phyloP scores from a whole-genome alignment of 208 protist genomes.

The Trypanosomatidae sp. region DNA sequence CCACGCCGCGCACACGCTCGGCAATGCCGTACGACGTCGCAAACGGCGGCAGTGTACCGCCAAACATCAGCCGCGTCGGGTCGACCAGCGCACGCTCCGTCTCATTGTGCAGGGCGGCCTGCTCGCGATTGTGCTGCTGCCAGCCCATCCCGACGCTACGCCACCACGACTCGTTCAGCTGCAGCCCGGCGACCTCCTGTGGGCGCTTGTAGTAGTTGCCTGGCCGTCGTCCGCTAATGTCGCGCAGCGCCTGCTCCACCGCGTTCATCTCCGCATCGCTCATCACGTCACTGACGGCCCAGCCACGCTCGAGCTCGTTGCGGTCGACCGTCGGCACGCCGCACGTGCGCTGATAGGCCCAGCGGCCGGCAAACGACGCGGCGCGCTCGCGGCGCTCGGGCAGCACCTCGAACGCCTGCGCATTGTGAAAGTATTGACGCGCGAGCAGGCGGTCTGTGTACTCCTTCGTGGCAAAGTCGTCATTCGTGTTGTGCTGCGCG shows the following conservation, averaged over 20 bases:
- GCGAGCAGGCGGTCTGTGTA: constrained; percentile 76
- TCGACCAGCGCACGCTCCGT: constrained; percentile 65
- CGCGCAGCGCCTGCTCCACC: constrained; percentile 81
- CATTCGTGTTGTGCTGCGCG: constrained; percentile 73
- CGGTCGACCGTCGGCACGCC: constrained; percentile 81
- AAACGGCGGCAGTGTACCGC: constrained; percentile 61
- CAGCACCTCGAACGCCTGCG: constrained; percentile 76
- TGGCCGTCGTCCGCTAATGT: constrained; percentile 77
- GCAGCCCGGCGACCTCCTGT: constrained; percentile 39
- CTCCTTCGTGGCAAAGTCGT: constrained; percentile 89
- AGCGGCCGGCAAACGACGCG: constrained; percentile 65
- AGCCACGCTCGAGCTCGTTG: constrained; percentile 77
- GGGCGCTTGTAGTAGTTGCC: constrained; percentile 81
- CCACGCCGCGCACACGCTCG: constrained; percentile 73
- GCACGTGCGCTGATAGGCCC: constrained; percentile 55
- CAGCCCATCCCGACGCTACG: constrained; percentile 58
- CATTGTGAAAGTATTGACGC: constrained; percentile 74
- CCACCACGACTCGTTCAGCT: constrained; percentile 82
- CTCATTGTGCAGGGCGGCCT: constrained; percentile 40
- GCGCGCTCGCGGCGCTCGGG: constrained; percentile 54
- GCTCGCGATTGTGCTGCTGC: constrained; percentile 66
- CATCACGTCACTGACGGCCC: constrained; percentile 46
- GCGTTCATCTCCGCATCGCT: constrained; percentile 46
- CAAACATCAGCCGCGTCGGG: constrained; percentile 47
- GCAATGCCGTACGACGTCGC: constrained; percentile 76